Evolutionary conservation across 495 filamentous ascomycete species (phyloP), one percentile per base, ranked within the genome.

Genomic region (Letharia lupina): DNA sequence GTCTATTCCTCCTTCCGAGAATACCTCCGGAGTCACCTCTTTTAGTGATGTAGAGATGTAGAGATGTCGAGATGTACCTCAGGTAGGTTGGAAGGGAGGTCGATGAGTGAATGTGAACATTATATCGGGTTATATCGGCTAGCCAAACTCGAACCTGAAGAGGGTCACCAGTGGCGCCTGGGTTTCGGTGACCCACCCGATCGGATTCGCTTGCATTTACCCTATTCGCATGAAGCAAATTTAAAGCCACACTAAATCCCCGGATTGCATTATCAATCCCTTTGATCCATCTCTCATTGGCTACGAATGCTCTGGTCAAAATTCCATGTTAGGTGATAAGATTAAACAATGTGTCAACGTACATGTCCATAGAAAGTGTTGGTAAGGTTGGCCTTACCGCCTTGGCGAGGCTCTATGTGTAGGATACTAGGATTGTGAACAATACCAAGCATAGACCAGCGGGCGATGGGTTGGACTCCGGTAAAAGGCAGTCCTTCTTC

Each of bases 301-400:
- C 33, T 42, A 33, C 11, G 3, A 20, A 9, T 37, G 31, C 54
- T 20, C 33, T 66, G 33, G 0, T 15, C 15, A 0, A 41, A 44
- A 20, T 31, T 56, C 31, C 5, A 39, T 39, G 8, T 42, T 44
- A 56, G 48, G 4, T 62, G 57, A 66, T 66, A 61, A 66, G 64
- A 66, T 66, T 56, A 66, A 61, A 56, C 44, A 45, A 65, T 61
- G 59, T 61, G 58, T 61, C 59, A 61, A 42, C n/a, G 33, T 28
- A 28, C 23, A 28, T 28, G 23, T 28, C 23, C 23, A 28, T 28
- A 28, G 23, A 28, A 31, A 61, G 60, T 15, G 1, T 16, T 35
- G 52, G 2, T 35, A 35, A 35, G 6, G 9, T 35, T 35, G 28
- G 8, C 15, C 31, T 56, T 56, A 20, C 52, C 52, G 52, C 31